A percentile compares a stretch with the other conserved stretches of the same genome.
Conservation (phyloP, 2,329 filamentous ascomycete genomes). For the Fusarium buharicum region DNA sequence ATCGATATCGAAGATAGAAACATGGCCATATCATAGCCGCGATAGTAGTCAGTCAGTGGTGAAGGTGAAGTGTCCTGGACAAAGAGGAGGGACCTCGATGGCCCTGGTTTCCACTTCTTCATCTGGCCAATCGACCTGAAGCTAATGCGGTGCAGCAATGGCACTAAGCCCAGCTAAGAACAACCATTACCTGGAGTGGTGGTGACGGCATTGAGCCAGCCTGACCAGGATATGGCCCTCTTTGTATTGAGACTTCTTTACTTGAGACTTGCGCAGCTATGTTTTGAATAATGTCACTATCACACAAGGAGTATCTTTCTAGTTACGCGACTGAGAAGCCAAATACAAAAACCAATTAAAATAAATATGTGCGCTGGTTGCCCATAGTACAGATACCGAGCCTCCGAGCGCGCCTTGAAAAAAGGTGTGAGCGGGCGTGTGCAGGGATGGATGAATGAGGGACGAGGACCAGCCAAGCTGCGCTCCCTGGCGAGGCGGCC, state of each 20-base stretch:
- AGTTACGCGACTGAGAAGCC: not conserved
- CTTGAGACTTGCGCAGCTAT: not conserved
- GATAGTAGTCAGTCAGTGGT: not conserved
- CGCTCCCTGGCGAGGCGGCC: constrained; percentile 22
- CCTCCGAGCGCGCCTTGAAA: constrained; percentile 11
- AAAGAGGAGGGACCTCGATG: constrained; percentile 11
- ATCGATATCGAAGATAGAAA: too few relatives aligned
- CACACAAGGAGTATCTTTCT: not conserved
- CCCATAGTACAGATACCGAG: not conserved
- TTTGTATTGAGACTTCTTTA: not conserved
- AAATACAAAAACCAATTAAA: too few relatives aligned
- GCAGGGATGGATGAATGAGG: constrained; percentile 22
- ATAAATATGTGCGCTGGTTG: constrained; percentile 5
- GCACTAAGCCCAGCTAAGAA: constrained; percentile 32
- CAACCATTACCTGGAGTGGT: constrained; percentile 23
- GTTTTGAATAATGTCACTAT: not conserved
- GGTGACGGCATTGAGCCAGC: constrained; percentile 36
- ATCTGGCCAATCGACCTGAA: constrained; percentile 37
- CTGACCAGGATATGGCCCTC: constrained; percentile 13
- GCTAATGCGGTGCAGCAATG: constrained; percentile 36
- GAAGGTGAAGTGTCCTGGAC: not conserved
- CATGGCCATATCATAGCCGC: not conserved
- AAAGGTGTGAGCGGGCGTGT: constrained; percentile 35
- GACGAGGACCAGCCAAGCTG: constrained; percentile 17
- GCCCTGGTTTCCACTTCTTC: constrained; percentile 16